Evolutionary conservation across 2,329 filamentous ascomycete genomes (phyloP).

Genomic region (Colletotrichum spaethianum): DNA sequence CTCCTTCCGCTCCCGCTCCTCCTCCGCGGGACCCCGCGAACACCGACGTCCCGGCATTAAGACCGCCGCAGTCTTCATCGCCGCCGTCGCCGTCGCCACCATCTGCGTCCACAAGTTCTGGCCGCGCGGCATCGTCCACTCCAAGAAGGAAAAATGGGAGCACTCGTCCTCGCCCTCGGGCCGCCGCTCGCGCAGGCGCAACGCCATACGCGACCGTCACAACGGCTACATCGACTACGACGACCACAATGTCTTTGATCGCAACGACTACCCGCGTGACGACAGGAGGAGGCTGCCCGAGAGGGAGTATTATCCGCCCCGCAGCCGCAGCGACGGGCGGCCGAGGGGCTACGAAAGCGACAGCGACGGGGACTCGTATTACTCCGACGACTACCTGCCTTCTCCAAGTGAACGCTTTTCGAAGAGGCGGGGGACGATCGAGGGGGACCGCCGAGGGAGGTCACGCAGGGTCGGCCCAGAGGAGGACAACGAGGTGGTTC

Average conservation of each 20-base stretch:
- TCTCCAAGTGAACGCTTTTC: slow-evolving; percentile 38
- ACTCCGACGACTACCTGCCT: slow-evolving; percentile 19
- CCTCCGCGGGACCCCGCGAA: slow-evolving; percentile 1
- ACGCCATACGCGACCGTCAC: slow-evolving; percentile 28
- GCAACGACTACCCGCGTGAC: slow-evolving; percentile 17
- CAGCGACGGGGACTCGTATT: slow-evolving; percentile 35
- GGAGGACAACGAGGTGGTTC: slow-evolving; percentile 31
- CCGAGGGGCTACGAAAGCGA: slow-evolving; percentile 32
- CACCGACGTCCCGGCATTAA: slow-evolving; percentile 46
- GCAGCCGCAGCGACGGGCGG: slow-evolving; percentile 36
- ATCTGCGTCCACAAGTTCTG: slow-evolving; percentile 54
- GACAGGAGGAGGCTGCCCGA: slow-evolving; percentile 13
- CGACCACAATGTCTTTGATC: slow-evolving; percentile 19
- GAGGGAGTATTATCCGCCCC: slow-evolving; percentile 11
- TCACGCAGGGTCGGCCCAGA: neutral
- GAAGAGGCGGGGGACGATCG: slow-evolving; percentile 35
- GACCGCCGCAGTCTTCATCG: slow-evolving; percentile 50
- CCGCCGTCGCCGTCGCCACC: slow-evolving; percentile 53
- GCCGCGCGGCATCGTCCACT: slow-evolving; percentile 50
- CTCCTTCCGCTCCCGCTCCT: slow-evolving; percentile 30
- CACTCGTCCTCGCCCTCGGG: neutral
- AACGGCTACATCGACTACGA: slow-evolving; percentile 34
- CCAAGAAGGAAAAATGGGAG: slow-evolving; percentile 50
- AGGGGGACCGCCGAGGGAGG: slow-evolving; percentile 1
- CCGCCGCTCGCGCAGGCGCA: slow-evolving; percentile 26